phyloP scores from a whole-genome alignment of 2,329 filamentous ascomycete genomes.

The Coniochaeta pulveracea region DNA sequence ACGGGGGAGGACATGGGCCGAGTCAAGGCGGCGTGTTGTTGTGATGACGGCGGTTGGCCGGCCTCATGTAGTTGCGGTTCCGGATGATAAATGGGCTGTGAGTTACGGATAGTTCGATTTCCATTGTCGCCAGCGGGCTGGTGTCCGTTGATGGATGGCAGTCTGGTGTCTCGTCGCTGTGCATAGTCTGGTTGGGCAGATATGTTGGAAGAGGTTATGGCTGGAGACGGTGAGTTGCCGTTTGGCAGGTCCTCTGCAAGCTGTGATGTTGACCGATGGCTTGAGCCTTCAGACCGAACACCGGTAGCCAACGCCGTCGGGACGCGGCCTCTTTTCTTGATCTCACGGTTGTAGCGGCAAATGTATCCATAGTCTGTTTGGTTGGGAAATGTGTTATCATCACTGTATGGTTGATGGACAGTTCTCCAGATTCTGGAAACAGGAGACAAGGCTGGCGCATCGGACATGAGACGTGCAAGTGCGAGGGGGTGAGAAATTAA shows the following conservation, averaged over 20 bases:
- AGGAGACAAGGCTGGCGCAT: too few species aligned
- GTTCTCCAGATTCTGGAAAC: too few species aligned
- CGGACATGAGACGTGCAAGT: too few species aligned
- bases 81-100: too few species aligned
- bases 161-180: not conserved
- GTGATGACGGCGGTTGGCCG: too few species aligned
- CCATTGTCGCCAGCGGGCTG: not conserved
- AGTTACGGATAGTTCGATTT: too few species aligned
- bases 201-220: not conserved
- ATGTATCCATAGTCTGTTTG: constrained; percentile 2
- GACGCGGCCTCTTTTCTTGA: constrained; percentile 3
- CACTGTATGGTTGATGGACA: too few species aligned
- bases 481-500: too few species aligned
- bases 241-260: not conserved
- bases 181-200: not conserved
- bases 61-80: too few species aligned
- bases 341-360: constrained; percentile 3
- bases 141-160: not conserved
- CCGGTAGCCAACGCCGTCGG: not conserved
- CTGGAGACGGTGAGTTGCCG: not conserved
- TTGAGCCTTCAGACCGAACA: not conserved
- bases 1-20: too few species aligned
- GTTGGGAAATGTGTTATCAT: too few species aligned
- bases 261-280: not conserved
- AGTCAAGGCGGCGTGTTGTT: too few species aligned